phyloP scores from a whole-genome alignment of 768 basidiomycete species.

The Naematelia encephala region DNA sequence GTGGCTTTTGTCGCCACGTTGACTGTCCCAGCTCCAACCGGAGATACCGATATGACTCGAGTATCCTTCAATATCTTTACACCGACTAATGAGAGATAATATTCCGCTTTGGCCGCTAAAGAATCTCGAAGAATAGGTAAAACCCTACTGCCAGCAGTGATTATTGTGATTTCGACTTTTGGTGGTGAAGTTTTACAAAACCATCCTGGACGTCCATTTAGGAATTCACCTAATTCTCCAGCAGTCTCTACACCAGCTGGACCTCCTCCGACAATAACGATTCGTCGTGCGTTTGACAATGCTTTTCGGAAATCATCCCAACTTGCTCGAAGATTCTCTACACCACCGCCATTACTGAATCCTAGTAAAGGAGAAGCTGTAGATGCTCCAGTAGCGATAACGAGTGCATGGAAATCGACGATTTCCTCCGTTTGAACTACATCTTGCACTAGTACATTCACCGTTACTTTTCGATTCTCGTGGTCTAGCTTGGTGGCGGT shows the following conservation, averaged over 20 bases:
- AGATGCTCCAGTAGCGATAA: neutral
- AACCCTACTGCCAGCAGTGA: neutral
- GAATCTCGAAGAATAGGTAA: neutral
- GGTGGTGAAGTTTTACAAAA: neutral
- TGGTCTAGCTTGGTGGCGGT: neutral
- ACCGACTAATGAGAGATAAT: neutral
- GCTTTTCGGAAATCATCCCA: neutral
- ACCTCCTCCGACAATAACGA: conserved; percentile 1
- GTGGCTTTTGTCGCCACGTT: neutral
- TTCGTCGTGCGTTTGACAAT: neutral
- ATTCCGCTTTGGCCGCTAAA: neutral
- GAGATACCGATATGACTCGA: neutral
- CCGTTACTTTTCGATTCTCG: neutral
- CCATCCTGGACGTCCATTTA: neutral
- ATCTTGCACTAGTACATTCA: neutral
- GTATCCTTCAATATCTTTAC: neutral
- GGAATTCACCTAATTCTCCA: neutral
- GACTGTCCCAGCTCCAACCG: neutral
- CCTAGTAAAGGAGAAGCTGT: neutral
- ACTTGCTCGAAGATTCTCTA: neutral
- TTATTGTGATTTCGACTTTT: neutral
- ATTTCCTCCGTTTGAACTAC: neutral
- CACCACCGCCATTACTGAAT: no score
- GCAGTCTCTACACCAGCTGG: neutral
- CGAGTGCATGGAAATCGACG: neutral